phyloP scores from a whole-genome alignment of 305 asterid species.

The Solanum hybrid region DNA sequence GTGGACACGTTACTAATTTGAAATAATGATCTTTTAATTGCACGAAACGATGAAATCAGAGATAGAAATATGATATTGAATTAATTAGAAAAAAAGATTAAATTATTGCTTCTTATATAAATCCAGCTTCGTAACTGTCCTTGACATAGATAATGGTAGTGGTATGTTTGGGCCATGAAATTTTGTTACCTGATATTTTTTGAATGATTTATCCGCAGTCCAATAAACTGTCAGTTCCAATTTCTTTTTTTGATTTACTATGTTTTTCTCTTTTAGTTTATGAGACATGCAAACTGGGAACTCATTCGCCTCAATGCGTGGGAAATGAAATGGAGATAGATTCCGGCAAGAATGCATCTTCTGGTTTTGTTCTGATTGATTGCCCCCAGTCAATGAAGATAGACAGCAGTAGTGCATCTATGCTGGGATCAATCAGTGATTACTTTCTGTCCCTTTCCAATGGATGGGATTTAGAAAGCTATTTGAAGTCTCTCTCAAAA shows the following conservation, averaged over 20 bases:
- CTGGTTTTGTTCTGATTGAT: constrained; percentile 94
- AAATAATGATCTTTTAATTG: background rate
- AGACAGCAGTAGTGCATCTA: constrained; percentile 85
- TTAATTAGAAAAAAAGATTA: background rate
- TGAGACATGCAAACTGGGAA: constrained; percentile 94
- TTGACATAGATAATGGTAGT: background rate
- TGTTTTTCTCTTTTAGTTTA: constrained; percentile 45
- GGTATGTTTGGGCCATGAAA: background rate
- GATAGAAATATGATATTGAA: background rate
- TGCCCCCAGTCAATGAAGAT: constrained; percentile 99
- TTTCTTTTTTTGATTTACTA: background rate
- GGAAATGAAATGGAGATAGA: constrained; percentile 92
- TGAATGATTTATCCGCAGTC: background rate
- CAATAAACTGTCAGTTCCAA: background rate
- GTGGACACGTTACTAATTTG: background rate
- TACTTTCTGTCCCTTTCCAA: constrained; percentile 95
- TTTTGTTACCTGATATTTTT: background rate
- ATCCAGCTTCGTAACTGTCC: background rate
- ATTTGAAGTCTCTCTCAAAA: constrained; percentile 84
- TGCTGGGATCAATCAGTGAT: constrained; percentile 97
- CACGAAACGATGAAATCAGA: background rate
- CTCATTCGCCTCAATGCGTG: constrained; percentile 76
- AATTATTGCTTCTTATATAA: background rate
- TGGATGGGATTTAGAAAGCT: constrained; percentile 99
- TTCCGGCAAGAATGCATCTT: constrained; percentile 62